A percentile compares a stretch with the other conserved stretches of the same genome.
phyloP scores from a whole-genome alignment of 2,329 filamentous ascomycete species.

The Dichotomopilus funicola region DNA sequence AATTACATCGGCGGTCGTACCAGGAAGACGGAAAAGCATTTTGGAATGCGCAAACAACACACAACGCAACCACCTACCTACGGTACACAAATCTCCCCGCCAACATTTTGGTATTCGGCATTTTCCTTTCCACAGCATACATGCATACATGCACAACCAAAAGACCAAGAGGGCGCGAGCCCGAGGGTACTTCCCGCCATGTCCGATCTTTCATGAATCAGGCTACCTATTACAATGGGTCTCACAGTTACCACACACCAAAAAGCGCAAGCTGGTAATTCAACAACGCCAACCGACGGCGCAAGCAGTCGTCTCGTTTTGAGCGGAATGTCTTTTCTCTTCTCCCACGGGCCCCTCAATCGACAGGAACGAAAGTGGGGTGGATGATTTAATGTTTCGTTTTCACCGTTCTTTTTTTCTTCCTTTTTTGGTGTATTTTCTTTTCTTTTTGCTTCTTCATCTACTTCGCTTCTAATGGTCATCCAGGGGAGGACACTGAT shows the following conservation, averaged over 20 bases:
- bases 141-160: background rate
- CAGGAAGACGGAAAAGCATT: background rate
- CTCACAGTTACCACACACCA: background rate
- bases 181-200: conserved; percentile 4
- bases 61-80: background rate
- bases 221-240: background rate
- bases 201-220: background rate
- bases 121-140: background rate
- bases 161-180: conserved; percentile 21
- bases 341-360: conserved; percentile 9
- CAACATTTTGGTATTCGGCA: too few species aligned
- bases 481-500: background rate
- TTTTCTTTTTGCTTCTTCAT: conserved; percentile 2
- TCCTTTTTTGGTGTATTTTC: background rate
- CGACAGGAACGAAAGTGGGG: conserved; percentile 16
- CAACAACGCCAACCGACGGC: conserved; percentile 9
- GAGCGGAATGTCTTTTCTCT: background rate
- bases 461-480: background rate
- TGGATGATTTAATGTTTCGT: conserved; percentile 5
- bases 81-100: too few species aligned
- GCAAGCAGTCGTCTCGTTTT: background rate
- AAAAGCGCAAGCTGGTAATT: conserved; percentile 13
- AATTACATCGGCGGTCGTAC: background rate
- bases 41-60: background rate
- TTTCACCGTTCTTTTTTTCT: conserved; percentile 1